phyloP scores from a whole-genome alignment of 139 green algal genomes.

The Chlamydomonas schloesseri region DNA sequence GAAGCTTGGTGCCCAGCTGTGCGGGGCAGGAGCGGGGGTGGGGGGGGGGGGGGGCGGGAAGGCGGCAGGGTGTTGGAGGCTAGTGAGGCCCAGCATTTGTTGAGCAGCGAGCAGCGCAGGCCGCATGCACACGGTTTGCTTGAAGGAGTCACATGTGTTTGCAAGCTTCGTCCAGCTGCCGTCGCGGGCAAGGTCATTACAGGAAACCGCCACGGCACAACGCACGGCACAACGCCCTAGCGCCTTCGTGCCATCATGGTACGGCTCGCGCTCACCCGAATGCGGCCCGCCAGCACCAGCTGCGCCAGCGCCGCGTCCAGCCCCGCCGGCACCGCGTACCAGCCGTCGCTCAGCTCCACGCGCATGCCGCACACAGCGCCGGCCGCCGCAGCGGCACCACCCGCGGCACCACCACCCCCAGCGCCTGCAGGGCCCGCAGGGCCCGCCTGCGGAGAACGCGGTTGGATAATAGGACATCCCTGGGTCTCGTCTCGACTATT shows the following conservation, averaged over 20 bases:
- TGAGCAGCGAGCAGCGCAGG: background rate
- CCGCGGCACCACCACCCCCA: background rate
- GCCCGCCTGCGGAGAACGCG: background rate
- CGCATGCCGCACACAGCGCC: background rate
- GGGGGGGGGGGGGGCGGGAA: background rate
- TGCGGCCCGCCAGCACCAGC: constrained; percentile 38
- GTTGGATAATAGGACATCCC: background rate
- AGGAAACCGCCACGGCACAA: no score
- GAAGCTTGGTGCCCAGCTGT: constrained; percentile 67
- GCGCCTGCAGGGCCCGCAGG: background rate
- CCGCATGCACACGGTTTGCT: no score
- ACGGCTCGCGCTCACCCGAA: constrained; percentile 57
- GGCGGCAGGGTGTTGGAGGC: no score
- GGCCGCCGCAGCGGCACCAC: background rate
- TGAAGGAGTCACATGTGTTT: no score
- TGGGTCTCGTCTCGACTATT: no score
- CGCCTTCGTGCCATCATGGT: no score
- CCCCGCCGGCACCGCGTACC: constrained; percentile 70
- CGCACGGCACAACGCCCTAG: no score
- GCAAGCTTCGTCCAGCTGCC: no score
- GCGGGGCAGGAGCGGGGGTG: background rate
- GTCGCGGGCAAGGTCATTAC: no score
- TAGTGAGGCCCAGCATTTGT: no score
- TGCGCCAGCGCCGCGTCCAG: constrained; percentile 63
- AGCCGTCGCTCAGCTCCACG: constrained; percentile 81